Evolutionary conservation across 2,329 filamentous ascomycete genomes (phyloP), one percentile per base, ranked within the genome.

Genomic region (Fusarium lyarnte): DNA sequence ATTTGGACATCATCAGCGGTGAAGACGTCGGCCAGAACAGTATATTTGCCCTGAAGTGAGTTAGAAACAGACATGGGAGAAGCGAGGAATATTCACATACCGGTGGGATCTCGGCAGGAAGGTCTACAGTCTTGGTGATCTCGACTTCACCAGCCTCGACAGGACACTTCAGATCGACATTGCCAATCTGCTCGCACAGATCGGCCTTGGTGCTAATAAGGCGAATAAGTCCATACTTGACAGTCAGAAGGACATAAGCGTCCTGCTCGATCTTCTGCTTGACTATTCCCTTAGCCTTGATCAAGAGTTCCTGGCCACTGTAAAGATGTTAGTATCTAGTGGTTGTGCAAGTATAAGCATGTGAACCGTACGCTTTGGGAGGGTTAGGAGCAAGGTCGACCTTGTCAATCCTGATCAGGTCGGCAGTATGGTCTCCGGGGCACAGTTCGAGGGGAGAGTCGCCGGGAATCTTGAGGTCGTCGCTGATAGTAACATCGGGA

Each of bases 191-290:
- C 68, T 98, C 93, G 86, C 96, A 99, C 41, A 98, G 89, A 79
- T 97, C 92, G 78, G 92, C 91, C 74, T 87, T 89, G 74, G 93
- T 93, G 82, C 89, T 93, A 82, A 99, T 90, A 73, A 99, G 89
- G 61, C 91, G 93, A 82, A 99, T 98, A 74, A 97, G 87, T 68
- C 95, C 95, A 82, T 97, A 98, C 85, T 97, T 98, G 84, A 99
- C 95, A 74, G 91, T 88, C 43, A 99, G 82, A 52, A 92, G 87
- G 70, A 98, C 92, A 77, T 93, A 94, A 67, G 95, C 94, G 65
- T 94, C 95, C 65, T 94, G 81, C 61, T 90, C 88, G 73, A 99
- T 90, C 57, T 87, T 83, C 78, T 97, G 84, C 75, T 87, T 88
- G 72, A 98, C 88, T n/a, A 85, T 89, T 63, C 95, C 96, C 36